Base-by-base conservation (phyloP, 805 yeast species). In the Ogataea kodamae region DNA sequence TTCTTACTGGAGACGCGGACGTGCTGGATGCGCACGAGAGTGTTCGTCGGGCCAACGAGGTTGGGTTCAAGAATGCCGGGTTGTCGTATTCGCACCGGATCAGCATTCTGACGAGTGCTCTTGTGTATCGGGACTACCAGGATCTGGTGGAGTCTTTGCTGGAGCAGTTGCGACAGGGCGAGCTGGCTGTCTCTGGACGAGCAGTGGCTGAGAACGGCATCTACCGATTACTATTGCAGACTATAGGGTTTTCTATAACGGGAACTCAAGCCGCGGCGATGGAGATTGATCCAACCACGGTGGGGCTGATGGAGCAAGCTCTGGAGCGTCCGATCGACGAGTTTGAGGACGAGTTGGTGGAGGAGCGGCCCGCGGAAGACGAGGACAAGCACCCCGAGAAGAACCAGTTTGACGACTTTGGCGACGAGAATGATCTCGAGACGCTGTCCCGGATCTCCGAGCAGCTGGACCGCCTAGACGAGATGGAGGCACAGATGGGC, bases 1-100 rank as follows among this genome's bases (percentile, higher is more conserved):
- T 81, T 42, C 67, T 75, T 21, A 67, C 78, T 5, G 95, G 95
- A 15, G 76, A 76, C 28, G 60, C 64, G 13, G 57, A 55, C 28
- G 55, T 47, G 9, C 46, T 64, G 18, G 64, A 56, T 37, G 67
- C 64, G 37, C 56, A 49, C 15, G 56, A 53, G 3, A 26, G 32
- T 10, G 52, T 61, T 29, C 32, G 13, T 18, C 37, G 35, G 21
- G 19, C 43, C 18, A 25, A 25, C 9, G 52, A 51, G 20, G 27
- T 46, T 9, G 17, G 21, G 7, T 55, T 52, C 30, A 26, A 27
- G 8, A 43, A 43, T n/a, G 36, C 35, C 3, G 26, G 15, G 3
- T 30, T 55, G 22, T 42, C 56, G 9, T 43, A 39, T n/a, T 51
- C 36, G 13, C 52, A 50, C 37, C 51, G 49, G 24, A 44, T 56